phyloP scores from a whole-genome alignment of 2,329 filamentous ascomycete species.

The Colletotrichum liaoningense region DNA sequence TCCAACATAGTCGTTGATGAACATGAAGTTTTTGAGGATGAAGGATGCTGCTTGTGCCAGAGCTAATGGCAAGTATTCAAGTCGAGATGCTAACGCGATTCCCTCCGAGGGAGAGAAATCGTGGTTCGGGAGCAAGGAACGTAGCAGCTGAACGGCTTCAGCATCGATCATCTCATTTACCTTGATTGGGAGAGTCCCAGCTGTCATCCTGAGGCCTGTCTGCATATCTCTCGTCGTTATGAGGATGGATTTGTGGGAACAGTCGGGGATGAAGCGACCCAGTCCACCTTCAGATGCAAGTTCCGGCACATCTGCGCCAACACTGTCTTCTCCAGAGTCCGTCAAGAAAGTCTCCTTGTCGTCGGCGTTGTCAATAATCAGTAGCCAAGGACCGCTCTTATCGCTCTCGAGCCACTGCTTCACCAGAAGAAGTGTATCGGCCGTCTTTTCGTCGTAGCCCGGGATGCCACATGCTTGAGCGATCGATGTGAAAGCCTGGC shows the following conservation, averaged over 20 bases:
- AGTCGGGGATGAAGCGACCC: slow-evolving; percentile 43
- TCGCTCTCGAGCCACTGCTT: too few relatives aligned
- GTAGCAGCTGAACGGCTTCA: too few relatives aligned
- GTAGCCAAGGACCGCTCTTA: slow-evolving; percentile 36
- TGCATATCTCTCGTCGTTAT: slow-evolving; percentile 13
- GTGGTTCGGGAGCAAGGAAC: too few relatives aligned
- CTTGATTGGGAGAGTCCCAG: too few relatives aligned
- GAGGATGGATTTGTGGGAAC: slow-evolving; percentile 44
- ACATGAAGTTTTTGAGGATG: not conserved
- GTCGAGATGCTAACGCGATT: not conserved
- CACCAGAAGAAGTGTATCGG: too few relatives aligned
- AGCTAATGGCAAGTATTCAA: not conserved
- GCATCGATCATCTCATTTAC: too few relatives aligned
- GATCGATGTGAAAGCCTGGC: not conserved
- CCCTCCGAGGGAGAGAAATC: too few relatives aligned
- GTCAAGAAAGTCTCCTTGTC: slow-evolving; percentile 13
- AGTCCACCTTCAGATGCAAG: slow-evolving; percentile 36
- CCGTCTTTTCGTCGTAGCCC: too few relatives aligned
- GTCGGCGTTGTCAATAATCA: slow-evolving; percentile 39
- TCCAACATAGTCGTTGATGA: slow-evolving; percentile 30
- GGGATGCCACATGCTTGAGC: too few relatives aligned
- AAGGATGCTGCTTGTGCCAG: slow-evolving; percentile 3
- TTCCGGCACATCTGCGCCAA: too few relatives aligned
- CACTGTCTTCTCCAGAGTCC: too few relatives aligned
- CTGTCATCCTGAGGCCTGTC: too few relatives aligned